Evolutionary conservation across 805 yeast genomes (phyloP).

Genomic region (Zygotorulaspora chibaensis): DNA sequence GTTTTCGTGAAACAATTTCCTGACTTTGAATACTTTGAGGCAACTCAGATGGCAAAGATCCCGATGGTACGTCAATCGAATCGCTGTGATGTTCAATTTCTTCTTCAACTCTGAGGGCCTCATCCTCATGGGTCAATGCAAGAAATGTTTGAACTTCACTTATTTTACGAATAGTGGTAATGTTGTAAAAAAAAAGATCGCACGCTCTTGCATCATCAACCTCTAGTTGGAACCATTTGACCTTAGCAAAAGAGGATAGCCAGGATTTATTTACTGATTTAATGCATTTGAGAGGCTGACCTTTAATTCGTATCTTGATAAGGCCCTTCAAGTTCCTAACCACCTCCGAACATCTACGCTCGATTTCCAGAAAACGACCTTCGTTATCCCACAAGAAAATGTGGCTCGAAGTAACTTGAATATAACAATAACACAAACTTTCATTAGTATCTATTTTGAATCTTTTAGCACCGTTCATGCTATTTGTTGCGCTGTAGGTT

Average conservation of each 20-base stretch:
- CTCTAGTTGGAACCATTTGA: conserved; percentile 13
- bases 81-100: conserved; percentile 4
- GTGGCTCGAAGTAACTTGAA: conserved; percentile 13
- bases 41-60: not conserved
- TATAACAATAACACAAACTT: conserved; percentile 4
- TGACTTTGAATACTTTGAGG: not conserved
- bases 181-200: conserved; percentile 7
- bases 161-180: conserved; percentile 24
- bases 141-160: conserved; percentile 34
- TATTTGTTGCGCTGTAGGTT: conserved; percentile 7
- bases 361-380: conserved; percentile 14
- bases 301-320: conserved; percentile 11
- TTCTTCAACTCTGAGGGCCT: conserved; percentile 1
- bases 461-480: conserved; percentile 1
- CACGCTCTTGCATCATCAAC: conserved; percentile 1
- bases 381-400: conserved; percentile 22
- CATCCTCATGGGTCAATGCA: conserved; percentile 19
- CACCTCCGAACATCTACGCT: conserved; percentile 11
- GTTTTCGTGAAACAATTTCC: conserved; percentile 1
- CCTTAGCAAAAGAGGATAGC: conserved; percentile 4
- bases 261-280: conserved; percentile 4
- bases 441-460: not conserved
- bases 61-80: not conserved
- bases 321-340: conserved; percentile 11
- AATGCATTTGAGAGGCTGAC: conserved; percentile 2